A percentile compares a stretch with the other conserved stretches of the same genome.
Conservation (phyloP, 192 early-diverging fungal species). For the Fimicolochytrium jonesii region DNA sequence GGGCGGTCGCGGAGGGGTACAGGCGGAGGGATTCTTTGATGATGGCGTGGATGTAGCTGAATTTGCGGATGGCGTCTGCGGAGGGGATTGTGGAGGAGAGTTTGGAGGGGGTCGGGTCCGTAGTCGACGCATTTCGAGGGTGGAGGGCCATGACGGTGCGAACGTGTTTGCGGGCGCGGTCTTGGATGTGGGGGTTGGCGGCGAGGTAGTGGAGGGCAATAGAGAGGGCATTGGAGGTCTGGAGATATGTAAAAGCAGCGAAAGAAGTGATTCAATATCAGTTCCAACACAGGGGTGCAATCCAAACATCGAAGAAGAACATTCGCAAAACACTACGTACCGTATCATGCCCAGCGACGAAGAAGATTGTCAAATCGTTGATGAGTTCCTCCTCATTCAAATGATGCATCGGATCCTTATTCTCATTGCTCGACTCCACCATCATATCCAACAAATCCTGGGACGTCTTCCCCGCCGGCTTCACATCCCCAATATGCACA, state of each 20-base stretch:
- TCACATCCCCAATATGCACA: too few species aligned
- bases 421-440: not conserved
- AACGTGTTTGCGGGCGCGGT: not conserved
- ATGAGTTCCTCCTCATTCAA: not conserved
- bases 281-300: too few species aligned
- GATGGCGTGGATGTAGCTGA: not conserved
- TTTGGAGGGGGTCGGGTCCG: not conserved
- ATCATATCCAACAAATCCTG: constrained; percentile 1
- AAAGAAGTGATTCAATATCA: too few species aligned
- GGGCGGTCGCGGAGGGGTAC: not conserved
- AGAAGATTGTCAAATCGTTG: not conserved
- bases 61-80: not conserved
- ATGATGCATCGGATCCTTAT: not conserved
- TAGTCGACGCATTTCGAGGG: not conserved
- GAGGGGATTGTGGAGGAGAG: not conserved
- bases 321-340: too few species aligned
- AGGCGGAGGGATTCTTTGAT: constrained; percentile 1
- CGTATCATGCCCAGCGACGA: constrained; percentile 1
- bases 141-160: not conserved
- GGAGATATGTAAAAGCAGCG: too few species aligned
- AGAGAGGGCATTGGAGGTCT: not conserved
- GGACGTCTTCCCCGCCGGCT: too few species aligned
- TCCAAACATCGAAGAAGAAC: too few species aligned
- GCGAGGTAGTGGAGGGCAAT: not conserved
- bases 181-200: not conserved